Evolutionary conservation across 805 yeast genomes (phyloP).

Genomic region (Sugiyamaella marilandica): DNA sequence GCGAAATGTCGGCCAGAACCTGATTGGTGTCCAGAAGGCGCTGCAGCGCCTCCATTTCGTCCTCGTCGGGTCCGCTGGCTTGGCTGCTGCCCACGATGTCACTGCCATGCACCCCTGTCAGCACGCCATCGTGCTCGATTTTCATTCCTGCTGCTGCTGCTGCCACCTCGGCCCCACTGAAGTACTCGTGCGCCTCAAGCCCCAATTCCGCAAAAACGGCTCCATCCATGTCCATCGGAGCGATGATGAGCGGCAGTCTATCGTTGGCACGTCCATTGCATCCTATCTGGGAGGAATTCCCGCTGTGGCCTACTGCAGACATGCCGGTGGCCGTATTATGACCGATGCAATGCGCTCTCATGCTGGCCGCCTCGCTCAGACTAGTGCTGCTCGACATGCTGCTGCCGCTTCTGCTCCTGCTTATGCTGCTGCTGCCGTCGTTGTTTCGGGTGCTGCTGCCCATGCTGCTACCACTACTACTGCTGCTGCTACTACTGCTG

Average conservation of each 20-base stretch:
- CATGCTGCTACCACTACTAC: not conserved
- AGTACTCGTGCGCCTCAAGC: not conserved
- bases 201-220: conserved; percentile 15
- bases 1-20: not conserved
- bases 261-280: not conserved
- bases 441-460: not conserved
- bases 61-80: conserved; percentile 21
- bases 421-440: not conserved
- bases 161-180: not conserved
- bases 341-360: not conserved
- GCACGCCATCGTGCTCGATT: not conserved
- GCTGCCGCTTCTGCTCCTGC: not conserved
- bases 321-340: not conserved
- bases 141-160: not conserved
- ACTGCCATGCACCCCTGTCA: not conserved
- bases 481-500: not conserved
- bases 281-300: not conserved
- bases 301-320: no score
- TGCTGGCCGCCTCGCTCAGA: not conserved
- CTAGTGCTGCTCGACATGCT: not conserved
- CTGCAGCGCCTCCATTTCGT: conserved; percentile 26
- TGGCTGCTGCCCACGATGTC: not conserved
- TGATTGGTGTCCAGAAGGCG: conserved; percentile 3
- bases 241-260: conserved; percentile 28
- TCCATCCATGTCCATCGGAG: conserved; percentile 32